Percentiles rank a stretch among this genome's conserved stretches.
phyloP scores from a whole-genome alignment of 2,329 filamentous ascomycete species.

The Hirsutella rhossiliensis region DNA sequence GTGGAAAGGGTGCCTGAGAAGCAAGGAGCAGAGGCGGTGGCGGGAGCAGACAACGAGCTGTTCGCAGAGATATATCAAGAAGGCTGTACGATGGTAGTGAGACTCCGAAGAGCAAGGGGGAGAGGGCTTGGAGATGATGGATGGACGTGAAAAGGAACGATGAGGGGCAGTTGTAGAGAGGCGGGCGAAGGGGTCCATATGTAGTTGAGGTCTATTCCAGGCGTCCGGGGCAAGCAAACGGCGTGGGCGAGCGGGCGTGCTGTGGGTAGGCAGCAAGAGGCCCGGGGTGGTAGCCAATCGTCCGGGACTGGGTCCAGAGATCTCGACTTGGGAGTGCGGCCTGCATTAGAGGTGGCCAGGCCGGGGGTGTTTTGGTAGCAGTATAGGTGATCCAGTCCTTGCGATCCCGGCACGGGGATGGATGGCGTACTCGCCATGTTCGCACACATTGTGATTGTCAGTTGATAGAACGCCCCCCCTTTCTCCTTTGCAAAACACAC shows the following conservation, averaged over 20 bases:
- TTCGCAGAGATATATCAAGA: background rate
- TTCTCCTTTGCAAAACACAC: constrained; percentile 1
- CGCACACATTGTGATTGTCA: constrained; percentile 2
- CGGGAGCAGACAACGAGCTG: too few species aligned
- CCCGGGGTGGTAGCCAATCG: constrained; percentile 21
- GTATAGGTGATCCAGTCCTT: constrained; percentile 12
- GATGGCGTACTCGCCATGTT: background rate
- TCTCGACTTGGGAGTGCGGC: constrained; percentile 11
- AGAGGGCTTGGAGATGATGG: constrained; percentile 7
- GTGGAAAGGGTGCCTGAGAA: too few species aligned
- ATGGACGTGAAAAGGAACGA: constrained; percentile 8
- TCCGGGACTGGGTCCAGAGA: constrained; percentile 16
- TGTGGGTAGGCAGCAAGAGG: constrained; percentile 9
- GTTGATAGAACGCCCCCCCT: background rate
- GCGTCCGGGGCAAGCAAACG: constrained; percentile 1
- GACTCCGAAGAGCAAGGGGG: constrained; percentile 4
- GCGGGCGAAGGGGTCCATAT: constrained; percentile 10
- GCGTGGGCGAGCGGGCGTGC: background rate
- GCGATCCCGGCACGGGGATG: constrained; percentile 8
- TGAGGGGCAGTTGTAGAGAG: constrained; percentile 2
- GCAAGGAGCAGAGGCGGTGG: too few species aligned
- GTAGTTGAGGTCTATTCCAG: constrained; percentile 4
- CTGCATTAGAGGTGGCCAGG: constrained; percentile 10
- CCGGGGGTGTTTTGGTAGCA: background rate
- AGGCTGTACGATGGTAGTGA: constrained; percentile 3